These are phyloP conservation scores for Drechslera avenae DNA, from an alignment of 2,329 filamentous ascomycete genomes.

Conservation along the genomic window DNA sequence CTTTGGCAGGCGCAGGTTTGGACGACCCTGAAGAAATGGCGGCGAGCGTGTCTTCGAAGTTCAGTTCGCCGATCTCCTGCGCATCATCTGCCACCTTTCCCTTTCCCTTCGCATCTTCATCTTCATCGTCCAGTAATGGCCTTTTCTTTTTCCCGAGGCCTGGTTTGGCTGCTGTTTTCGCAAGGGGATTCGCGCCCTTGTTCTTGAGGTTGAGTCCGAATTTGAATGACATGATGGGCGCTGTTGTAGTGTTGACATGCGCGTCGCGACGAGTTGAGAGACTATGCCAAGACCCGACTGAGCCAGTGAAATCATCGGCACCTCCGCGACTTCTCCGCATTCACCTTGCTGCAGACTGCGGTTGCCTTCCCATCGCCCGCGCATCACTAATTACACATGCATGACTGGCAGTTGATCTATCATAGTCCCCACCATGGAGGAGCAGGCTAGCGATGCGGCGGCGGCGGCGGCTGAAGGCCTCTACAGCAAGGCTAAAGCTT, in stretches of 20 bases:
- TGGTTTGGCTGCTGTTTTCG: slow-evolving; percentile 26
- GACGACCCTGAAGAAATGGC: slow-evolving; percentile 24
- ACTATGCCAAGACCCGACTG: slow-evolving; percentile 27
- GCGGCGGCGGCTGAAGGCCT: slow-evolving; percentile 20
- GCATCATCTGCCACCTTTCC: slow-evolving; percentile 47
- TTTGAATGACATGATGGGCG: slow-evolving; percentile 50
- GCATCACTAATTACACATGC: slow-evolving; percentile 19
- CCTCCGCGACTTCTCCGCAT: slow-evolving; percentile 34
- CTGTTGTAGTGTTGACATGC: slow-evolving; percentile 8
- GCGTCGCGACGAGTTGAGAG: slow-evolving; percentile 7
- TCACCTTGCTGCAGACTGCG: slow-evolving; percentile 8
- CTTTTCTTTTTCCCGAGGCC: slow-evolving; percentile 37
- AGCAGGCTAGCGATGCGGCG: slow-evolving; percentile 28
- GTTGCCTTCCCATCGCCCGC: not conserved
- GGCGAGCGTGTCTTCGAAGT: slow-evolving; percentile 60
- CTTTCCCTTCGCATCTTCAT: slow-evolving; percentile 55
- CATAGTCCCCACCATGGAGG: slow-evolving; percentile 36
- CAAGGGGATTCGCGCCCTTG: slow-evolving; percentile 49
- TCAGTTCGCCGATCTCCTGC: slow-evolving; percentile 63
- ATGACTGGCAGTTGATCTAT: slow-evolving; percentile 13
- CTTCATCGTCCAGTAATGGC: slow-evolving; percentile 61
- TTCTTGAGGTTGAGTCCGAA: slow-evolving; percentile 67
- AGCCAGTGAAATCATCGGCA: slow-evolving; percentile 35
- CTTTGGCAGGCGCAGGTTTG: slow-evolving; percentile 39
- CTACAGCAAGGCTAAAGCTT: slow-evolving; percentile 35